A percentile compares a stretch with the other conserved stretches of the same genome.
phyloP scores from a whole-genome alignment of 371 early-diverging fungal species.

The Mucor circinelloides region DNA sequence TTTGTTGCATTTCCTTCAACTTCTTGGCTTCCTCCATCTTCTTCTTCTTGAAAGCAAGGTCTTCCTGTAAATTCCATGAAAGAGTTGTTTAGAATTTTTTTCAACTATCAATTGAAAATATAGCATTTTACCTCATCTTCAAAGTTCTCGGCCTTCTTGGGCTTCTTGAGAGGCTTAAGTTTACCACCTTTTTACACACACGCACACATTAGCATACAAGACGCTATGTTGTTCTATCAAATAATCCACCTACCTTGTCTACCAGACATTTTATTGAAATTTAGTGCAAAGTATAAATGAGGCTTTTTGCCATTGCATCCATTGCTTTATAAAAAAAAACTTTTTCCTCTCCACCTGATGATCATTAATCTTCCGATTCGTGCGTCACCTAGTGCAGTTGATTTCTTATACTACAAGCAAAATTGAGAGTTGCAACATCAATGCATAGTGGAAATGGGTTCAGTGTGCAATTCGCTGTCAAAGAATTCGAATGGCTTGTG shows the following conservation, averaged over 20 bases:
- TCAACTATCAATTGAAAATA: background rate
- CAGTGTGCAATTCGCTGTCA: background rate
- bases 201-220: background rate
- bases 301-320: conserved; percentile 4
- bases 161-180: conserved; percentile 80
- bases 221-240: background rate
- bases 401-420: background rate
- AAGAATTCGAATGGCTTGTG: background rate
- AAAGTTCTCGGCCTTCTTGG: conserved; percentile 65
- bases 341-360: background rate
- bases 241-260: conserved; percentile 53
- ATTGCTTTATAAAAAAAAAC: conserved; percentile 1
- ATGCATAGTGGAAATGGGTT: background rate
- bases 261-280: conserved; percentile 52
- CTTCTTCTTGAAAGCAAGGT: conserved; percentile 83
- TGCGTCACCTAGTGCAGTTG: background rate
- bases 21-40: conserved; percentile 81
- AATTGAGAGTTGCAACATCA: background rate
- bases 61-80: conserved; percentile 42
- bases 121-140: conserved; percentile 62
- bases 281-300: conserved; percentile 7
- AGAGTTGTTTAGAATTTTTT: background rate
- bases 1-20: conserved; percentile 77
- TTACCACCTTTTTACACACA: conserved; percentile 70
- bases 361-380: background rate